Percentiles rank a stretch among this genome's conserved stretches.
Conservation (phyloP, 768 basidiomycete genomes). For the Panus rudis region DNA sequence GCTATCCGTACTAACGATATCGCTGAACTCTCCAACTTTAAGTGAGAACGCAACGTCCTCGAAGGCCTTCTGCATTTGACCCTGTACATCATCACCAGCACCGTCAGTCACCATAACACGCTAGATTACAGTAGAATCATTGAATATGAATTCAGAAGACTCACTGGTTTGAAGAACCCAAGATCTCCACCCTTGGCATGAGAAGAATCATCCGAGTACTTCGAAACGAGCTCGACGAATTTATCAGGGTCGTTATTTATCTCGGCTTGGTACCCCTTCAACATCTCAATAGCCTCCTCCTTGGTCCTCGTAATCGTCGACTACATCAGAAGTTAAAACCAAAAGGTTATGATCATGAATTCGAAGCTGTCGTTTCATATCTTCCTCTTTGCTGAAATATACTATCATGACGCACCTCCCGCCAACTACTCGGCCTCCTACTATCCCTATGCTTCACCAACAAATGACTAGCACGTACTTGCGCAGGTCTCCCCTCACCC, state of each 20-base stretch:
- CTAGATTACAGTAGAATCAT: too few relatives aligned
- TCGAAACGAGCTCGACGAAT: slow-evolving; percentile 70
- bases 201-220: slow-evolving; percentile 87
- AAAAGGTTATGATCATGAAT: background rate
- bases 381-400: too few relatives aligned
- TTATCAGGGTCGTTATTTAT: slow-evolving; percentile 47
- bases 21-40: slow-evolving; percentile 70
- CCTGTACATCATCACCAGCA: too few relatives aligned
- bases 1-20: slow-evolving; percentile 81
- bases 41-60: slow-evolving; percentile 81
- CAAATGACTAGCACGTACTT: slow-evolving; percentile 92
- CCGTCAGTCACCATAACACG: too few relatives aligned
- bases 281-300: slow-evolving; percentile 81
- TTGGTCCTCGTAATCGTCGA: slow-evolving; percentile 76
- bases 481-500: too few relatives aligned
- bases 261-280: slow-evolving; percentile 54
- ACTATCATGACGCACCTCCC: slow-evolving; percentile 47
- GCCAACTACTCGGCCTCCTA: slow-evolving; percentile 76
- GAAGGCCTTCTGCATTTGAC: slow-evolving; percentile 97
- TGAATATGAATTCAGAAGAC: too few relatives aligned
- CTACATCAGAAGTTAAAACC: slow-evolving; percentile 37
- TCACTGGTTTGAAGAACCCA: slow-evolving; percentile 62
- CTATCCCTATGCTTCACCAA: slow-evolving; percentile 86
- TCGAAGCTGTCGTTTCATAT: slow-evolving; percentile 2
- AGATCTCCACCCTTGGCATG: slow-evolving; percentile 81